Percentiles rank a stretch among this genome's conserved stretches.
These are phyloP conservation scores for Hyphopichia burtonii DNA, from an alignment of 1,139 yeast species.

Conservation along the genomic window DNA sequence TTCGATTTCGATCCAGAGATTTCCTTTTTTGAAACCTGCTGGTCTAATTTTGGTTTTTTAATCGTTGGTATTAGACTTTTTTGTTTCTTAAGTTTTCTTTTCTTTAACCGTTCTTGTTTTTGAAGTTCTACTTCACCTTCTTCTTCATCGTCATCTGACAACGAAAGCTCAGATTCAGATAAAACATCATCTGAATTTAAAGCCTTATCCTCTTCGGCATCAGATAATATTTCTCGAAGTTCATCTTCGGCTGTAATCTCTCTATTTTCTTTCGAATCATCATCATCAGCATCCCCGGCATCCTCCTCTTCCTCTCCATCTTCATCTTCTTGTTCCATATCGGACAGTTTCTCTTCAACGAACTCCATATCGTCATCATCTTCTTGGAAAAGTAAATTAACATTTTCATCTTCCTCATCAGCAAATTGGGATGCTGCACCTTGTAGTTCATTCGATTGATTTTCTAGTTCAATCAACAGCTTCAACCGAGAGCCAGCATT, in stretches of 20 bases:
- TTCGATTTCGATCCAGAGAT: constrained; percentile 5
- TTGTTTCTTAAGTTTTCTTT: constrained; percentile 38
- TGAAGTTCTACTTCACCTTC: constrained; percentile 69
- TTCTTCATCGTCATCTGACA: constrained; percentile 53
- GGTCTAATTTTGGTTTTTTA: constrained; percentile 23
- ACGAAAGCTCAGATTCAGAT: constrained; percentile 54
- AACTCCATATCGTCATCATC: constrained; percentile 84
- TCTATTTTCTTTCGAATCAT: constrained; percentile 7
- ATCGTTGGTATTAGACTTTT: constrained; percentile 45
- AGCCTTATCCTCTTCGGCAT: constrained; percentile 16
- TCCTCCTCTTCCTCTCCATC: constrained; percentile 15
- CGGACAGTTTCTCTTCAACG: constrained; percentile 40
- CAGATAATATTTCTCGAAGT: constrained; percentile 2
- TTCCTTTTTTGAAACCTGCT: constrained; percentile 14
- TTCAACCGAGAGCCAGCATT: constrained; percentile 90
- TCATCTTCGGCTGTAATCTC: neutral
- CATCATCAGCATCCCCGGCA: constrained; percentile 13
- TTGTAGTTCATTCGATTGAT: constrained; percentile 35
- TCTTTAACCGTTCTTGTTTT: constrained; percentile 46
- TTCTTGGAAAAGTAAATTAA: constrained; percentile 75
- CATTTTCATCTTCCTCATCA: constrained; percentile 69
- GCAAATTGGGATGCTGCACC: constrained; percentile 30
- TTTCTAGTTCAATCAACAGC: constrained; percentile 72
- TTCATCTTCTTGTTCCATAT: constrained; percentile 18
- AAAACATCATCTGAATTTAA: constrained; percentile 44